phyloP scores from a whole-genome alignment of 2,329 filamentous ascomycete genomes.

The Aureobasidium musti region DNA sequence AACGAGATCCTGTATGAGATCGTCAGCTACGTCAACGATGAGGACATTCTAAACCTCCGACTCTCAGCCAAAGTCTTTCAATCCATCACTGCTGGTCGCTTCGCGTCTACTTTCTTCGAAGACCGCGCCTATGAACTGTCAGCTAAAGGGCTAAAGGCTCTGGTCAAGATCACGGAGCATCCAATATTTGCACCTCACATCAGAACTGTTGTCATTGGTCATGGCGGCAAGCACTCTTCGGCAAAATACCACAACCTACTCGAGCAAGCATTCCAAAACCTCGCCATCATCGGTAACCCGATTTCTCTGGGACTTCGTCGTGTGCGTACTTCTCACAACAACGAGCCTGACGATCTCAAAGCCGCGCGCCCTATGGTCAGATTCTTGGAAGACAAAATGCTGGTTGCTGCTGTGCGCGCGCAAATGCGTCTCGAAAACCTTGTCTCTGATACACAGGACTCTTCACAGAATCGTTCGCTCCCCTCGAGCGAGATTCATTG shows the following conservation, averaged over 20 bases:
- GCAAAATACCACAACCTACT: not conserved
- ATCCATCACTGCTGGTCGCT: not conserved
- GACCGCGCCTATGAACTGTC: slow-evolving; percentile 1
- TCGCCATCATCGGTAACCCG: not conserved
- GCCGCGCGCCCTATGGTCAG: not conserved
- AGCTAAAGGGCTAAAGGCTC: not conserved
- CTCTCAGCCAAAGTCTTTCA: not conserved
- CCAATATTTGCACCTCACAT: not conserved
- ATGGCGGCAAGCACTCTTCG: not conserved
- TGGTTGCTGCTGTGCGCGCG: not conserved
- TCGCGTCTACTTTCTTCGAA: not conserved
- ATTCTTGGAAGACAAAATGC: not conserved
- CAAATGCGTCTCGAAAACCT: not conserved
- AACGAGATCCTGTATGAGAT: slow-evolving; percentile 6
- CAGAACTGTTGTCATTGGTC: slow-evolving; percentile 2
- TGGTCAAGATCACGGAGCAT: not conserved
- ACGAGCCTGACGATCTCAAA: not conserved
- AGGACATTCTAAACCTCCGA: not conserved
- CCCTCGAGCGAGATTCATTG: too few relatives aligned
- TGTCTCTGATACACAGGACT: not conserved
- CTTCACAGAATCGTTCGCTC: not conserved
- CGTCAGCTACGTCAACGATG: not conserved
- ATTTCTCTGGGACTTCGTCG: slow-evolving; percentile 2
- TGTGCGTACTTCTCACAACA: not conserved
- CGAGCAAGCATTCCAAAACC: not conserved